Conservation (phyloP, 2,329 filamentous ascomycete genomes). For the Fusarium torreyae region DNA sequence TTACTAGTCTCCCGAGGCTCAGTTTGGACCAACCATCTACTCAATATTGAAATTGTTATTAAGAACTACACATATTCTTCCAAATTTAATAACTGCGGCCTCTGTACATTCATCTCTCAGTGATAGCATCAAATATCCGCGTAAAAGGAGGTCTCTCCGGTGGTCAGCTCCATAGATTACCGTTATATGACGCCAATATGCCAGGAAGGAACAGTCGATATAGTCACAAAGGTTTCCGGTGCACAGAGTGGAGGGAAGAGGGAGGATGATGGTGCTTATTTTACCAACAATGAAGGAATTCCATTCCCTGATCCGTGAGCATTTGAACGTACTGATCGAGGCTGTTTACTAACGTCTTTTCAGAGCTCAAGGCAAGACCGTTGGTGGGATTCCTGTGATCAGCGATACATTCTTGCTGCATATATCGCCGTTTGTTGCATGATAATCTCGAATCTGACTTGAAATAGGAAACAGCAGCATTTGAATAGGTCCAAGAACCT, state of each 20-base stretch:
- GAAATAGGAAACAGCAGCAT: constrained; percentile 9
- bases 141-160: not conserved
- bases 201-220: constrained; percentile 7
- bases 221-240: constrained; percentile 17
- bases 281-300: constrained; percentile 13
- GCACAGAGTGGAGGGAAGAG: constrained; percentile 7
- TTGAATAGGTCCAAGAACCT: constrained; percentile 25
- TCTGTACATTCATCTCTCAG: not conserved
- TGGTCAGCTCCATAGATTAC: constrained; percentile 2
- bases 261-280: constrained; percentile 7
- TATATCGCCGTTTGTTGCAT: not conserved
- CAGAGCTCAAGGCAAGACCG: constrained; percentile 16
- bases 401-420: constrained; percentile 15
- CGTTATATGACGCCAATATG: constrained; percentile 7
- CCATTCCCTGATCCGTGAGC: constrained; percentile 12
- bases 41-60: not conserved
- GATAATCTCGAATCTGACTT: not conserved
- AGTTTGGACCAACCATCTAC: not conserved
- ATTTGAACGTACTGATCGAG: fast-evolving
- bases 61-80: no score
- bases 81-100: not conserved
- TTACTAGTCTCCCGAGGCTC: no score
- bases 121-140: not conserved
- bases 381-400: not conserved
- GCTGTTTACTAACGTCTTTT: fast-evolving